Base-by-base conservation (phyloP, 768 basidiomycete species). In the Filobasidium wieringae region DNA sequence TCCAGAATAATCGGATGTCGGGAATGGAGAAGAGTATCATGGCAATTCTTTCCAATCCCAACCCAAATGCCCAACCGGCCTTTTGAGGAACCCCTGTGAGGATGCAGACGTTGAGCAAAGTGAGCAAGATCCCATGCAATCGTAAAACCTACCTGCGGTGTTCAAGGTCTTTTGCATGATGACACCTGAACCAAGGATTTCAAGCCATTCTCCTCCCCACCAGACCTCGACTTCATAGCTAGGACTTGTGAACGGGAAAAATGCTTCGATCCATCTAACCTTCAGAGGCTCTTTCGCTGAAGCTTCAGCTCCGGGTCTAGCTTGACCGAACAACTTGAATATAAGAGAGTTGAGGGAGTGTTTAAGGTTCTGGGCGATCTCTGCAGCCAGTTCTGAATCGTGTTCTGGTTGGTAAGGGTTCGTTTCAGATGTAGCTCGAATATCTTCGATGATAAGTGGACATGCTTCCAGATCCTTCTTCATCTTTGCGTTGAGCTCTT, bases 1-100 rank as follows among this genome's bases (percentile, higher is more conserved):
- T 91, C 95, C 95, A 99, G 79, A 99, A 99, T 14, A 99, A 78
- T 17, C 95, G 86, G 70, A 99, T 97, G 72, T 99, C 95, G 8
- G 93, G 95, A 53, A 99, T 93, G 14, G 84, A 85, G 76, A 85
- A 97, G 47, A 99, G 81, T 60, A 97, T 83, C 95, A 99, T 99
- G 15, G 92, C 90, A 63, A 97, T 92, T 31, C 95, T 82, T 70
- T 99, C 95, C 41, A 99, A 80, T 4, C 95, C 95, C 53, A 99
- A 83, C 26, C 95, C 95, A 68, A 96, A 97, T 0, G 95, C 95
- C 93, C 95, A 99, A 27, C 91, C 89, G 69, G 68, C 60, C 66
- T 93, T 92, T 68, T 87, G 76, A 0, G 79, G 76, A 2, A 93
- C 82, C 61, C 80, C 93, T 77, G 61, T 3, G 30, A 3, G 5